These are phyloP conservation scores for Pseudocercospora cruenta DNA, from an alignment of 2,329 filamentous ascomycete genomes.

Conservation along the genomic window DNA sequence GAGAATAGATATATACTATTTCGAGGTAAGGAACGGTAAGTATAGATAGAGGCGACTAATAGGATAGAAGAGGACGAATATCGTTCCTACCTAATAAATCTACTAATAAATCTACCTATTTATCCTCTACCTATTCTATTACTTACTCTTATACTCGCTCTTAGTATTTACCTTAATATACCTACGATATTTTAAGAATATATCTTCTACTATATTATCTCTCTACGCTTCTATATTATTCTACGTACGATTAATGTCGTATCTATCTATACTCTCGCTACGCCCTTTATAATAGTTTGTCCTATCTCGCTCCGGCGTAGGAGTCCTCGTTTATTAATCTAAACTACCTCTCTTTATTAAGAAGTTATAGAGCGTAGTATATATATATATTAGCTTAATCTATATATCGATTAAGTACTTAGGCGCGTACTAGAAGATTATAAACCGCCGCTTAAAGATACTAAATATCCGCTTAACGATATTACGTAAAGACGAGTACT, in stretches of 20 bases:
- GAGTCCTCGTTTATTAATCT: too few species aligned
- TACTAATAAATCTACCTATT: background rate
- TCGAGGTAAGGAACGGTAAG: too few species aligned
- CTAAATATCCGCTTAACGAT: too few species aligned
- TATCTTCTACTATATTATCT: background rate
- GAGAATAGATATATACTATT: too few species aligned
- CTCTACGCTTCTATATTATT: background rate
- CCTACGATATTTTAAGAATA: background rate
- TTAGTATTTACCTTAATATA: background rate
- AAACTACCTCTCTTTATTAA: background rate
- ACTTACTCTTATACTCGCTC: background rate
- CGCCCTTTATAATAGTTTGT: background rate
- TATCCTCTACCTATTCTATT: background rate
- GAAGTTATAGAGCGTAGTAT: background rate
- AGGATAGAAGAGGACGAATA: too few species aligned
- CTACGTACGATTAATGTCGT: background rate
- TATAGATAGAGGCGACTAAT: too few species aligned
- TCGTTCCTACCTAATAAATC: background rate
- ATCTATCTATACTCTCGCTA: background rate
- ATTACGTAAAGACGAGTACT: too few species aligned
- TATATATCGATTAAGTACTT: too few species aligned
- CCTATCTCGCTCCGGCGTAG: too few species aligned
- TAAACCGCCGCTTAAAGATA: too few species aligned
- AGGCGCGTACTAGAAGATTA: too few species aligned
- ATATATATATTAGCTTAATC: background rate